phyloP scores from a whole-genome alignment of 2,329 filamentous ascomycete genomes.

The Alternaria sp. region DNA sequence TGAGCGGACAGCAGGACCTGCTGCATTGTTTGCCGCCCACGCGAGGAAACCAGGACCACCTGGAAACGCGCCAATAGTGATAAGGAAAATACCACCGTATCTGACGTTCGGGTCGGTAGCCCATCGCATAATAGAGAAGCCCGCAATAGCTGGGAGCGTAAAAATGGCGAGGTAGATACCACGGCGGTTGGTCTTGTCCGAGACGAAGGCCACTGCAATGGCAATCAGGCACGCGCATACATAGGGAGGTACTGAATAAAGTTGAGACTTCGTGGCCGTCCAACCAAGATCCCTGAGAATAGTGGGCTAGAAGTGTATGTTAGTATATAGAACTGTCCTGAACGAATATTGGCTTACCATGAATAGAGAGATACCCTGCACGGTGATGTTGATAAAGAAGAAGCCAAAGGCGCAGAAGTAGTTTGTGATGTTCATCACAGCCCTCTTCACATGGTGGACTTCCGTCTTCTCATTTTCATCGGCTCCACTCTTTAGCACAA shows the following conservation, averaged over 20 bases:
- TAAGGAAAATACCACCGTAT: conserved; percentile 65
- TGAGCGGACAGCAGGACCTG: conserved; percentile 65
- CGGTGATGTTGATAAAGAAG: conserved; percentile 69
- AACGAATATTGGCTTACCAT: conserved; percentile 38
- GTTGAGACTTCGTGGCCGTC: conserved; percentile 50
- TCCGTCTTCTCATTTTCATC: conserved; percentile 59
- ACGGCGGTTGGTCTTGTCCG: conserved; percentile 50
- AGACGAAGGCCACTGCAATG: conserved; percentile 48
- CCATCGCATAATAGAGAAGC: conserved; percentile 64
- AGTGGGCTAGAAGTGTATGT: conserved; percentile 40
- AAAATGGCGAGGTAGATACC: conserved; percentile 51
- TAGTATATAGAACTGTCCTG: background rate
- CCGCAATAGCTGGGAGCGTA: conserved; percentile 56
- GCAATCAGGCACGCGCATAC: conserved; percentile 49
- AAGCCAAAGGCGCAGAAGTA: conserved; percentile 67
- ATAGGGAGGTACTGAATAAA: conserved; percentile 53
- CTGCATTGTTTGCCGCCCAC: conserved; percentile 68
- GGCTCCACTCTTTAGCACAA: conserved; percentile 60
- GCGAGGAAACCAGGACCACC: conserved; percentile 66
- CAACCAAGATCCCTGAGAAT: conserved; percentile 51
- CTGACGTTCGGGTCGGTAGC: conserved; percentile 65
- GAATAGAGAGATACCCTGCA: conserved; percentile 58
- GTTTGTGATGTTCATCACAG: conserved; percentile 66
- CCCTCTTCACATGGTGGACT: conserved; percentile 60
- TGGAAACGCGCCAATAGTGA: conserved; percentile 65